phyloP scores from a whole-genome alignment of 208 protist genomes.

The Trypanosoma melophagium region DNA sequence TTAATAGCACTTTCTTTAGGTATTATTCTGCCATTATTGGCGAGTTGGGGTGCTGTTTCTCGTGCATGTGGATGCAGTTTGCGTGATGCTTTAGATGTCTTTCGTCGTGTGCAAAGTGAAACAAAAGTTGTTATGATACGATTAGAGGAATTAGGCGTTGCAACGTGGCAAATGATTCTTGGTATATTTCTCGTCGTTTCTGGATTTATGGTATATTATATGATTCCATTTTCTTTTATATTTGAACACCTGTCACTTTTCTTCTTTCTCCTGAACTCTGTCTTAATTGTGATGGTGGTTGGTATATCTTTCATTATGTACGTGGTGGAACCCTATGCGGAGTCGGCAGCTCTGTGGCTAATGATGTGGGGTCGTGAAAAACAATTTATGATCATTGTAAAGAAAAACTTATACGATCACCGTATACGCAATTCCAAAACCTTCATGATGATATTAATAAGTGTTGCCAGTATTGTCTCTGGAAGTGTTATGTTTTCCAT shows the following conservation, averaged over 20 bases:
- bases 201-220: slow-evolving; percentile 95
- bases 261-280: slow-evolving; percentile 87
- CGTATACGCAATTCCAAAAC: slow-evolving; percentile 89
- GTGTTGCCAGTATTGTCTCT: slow-evolving; percentile 87
- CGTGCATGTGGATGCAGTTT: slow-evolving; percentile 81
- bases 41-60: slow-evolving; percentile 80
- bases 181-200: slow-evolving; percentile 72
- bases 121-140: slow-evolving; percentile 84
- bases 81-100: slow-evolving; percentile 93
- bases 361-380: slow-evolving; percentile 88
- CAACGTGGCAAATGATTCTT: slow-evolving; percentile 68
- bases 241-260: slow-evolving; percentile 89
- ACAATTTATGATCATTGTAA: slow-evolving; percentile 73
- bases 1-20: slow-evolving; percentile 71
- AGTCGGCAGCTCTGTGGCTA: slow-evolving; percentile 61
- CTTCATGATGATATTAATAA: slow-evolving; percentile 94
- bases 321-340: slow-evolving; percentile 70
- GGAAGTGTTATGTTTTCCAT: slow-evolving; percentile 75
- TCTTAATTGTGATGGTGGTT: slow-evolving; percentile 91
- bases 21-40: slow-evolving; percentile 81
- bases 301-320: slow-evolving; percentile 89
- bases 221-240: slow-evolving; percentile 92
- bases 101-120: slow-evolving; percentile 89
- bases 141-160: slow-evolving; percentile 89
- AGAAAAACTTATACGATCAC: slow-evolving; percentile 91